phyloP scores from a whole-genome alignment of 129 eudicot species.

The Lactuca saligna region DNA sequence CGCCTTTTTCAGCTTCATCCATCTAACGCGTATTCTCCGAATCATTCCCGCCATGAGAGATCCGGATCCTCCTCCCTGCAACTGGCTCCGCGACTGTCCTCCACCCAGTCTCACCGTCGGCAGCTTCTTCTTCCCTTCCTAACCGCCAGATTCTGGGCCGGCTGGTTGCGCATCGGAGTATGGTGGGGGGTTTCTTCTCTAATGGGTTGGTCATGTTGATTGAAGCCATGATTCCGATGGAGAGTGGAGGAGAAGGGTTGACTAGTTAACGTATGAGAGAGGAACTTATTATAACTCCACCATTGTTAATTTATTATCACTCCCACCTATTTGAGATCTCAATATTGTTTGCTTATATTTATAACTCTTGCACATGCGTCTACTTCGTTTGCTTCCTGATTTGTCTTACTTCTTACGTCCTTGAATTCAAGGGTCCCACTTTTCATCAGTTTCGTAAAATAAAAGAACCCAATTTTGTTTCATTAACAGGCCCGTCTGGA shows the following conservation, averaged over 20 bases:
- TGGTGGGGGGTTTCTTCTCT: conserved; percentile 7
- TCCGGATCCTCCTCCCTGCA: conserved; percentile 20
- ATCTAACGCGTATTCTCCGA: conserved; percentile 35
- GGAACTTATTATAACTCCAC: not conserved
- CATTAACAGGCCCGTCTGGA: too few relatives aligned
- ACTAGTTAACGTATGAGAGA: not conserved
- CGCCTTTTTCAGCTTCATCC: conserved; percentile 44
- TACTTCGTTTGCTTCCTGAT: not conserved
- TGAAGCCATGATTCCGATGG: conserved; percentile 22
- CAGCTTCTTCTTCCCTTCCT: conserved; percentile 33
- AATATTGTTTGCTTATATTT: not conserved
- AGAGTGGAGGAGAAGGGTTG: conserved; percentile 2
- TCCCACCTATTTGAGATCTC: not conserved
- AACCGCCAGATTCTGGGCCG: conserved; percentile 35
- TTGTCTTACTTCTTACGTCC: not conserved
- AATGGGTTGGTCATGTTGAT: not conserved
- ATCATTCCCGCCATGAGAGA: conserved; percentile 33
- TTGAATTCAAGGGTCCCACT: not conserved
- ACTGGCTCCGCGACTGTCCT: conserved; percentile 15
- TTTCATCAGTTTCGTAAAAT: too few relatives aligned
- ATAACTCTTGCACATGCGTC: conserved; percentile 12
- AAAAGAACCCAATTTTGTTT: too few relatives aligned
- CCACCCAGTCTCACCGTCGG: conserved; percentile 69
- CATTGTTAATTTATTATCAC: not conserved
- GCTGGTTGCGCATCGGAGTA: conserved; percentile 4